These are phyloP conservation scores for Candida tammaniensis DNA, from an alignment of 805 yeast genomes.

Conservation along the genomic window DNA sequence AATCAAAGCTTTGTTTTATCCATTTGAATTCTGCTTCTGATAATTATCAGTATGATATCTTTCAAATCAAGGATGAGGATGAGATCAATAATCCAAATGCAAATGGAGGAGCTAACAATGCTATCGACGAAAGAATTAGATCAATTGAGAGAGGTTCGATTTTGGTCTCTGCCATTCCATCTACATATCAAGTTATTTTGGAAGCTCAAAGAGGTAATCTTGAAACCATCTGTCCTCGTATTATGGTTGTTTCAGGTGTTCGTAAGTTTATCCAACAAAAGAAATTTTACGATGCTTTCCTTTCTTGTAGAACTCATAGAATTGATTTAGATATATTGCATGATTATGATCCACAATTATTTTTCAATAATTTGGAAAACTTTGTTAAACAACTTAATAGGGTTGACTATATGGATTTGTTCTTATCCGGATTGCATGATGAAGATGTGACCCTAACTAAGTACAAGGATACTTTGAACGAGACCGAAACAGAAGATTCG, in stretches of 20 bases:
- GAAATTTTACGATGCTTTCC: slow-evolving; percentile 70
- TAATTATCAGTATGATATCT: slow-evolving; percentile 33
- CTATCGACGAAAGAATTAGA: slow-evolving; percentile 82
- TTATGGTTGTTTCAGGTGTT: slow-evolving; percentile 83
- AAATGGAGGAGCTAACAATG: too few relatives aligned
- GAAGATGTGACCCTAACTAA: slow-evolving; percentile 83
- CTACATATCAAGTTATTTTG: slow-evolving; percentile 74
- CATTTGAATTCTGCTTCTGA: slow-evolving; percentile 51
- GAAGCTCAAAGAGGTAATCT: slow-evolving; percentile 97
- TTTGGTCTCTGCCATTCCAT: slow-evolving; percentile 78
- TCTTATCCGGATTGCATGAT: slow-evolving; percentile 79
- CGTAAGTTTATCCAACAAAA: slow-evolving; percentile 59
- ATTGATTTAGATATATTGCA: slow-evolving; percentile 85
- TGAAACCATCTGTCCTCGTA: slow-evolving; percentile 91
- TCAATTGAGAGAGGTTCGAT: slow-evolving; percentile 89
- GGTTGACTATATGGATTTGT: slow-evolving; percentile 79
- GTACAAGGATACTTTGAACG: slow-evolving; percentile 66
- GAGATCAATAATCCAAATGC: slow-evolving; percentile 9
- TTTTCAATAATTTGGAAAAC: slow-evolving; percentile 56
- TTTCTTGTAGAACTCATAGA: slow-evolving; percentile 84
- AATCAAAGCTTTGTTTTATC: slow-evolving; percentile 75
- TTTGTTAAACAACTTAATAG: slow-evolving; percentile 70
- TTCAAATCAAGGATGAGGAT: slow-evolving; percentile 24
- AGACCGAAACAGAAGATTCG: slow-evolving; percentile 12
- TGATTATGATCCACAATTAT: slow-evolving; percentile 78